phyloP scores from a whole-genome alignment of 257 asterid species.

The Fraxinus pennsylvanica region DNA sequence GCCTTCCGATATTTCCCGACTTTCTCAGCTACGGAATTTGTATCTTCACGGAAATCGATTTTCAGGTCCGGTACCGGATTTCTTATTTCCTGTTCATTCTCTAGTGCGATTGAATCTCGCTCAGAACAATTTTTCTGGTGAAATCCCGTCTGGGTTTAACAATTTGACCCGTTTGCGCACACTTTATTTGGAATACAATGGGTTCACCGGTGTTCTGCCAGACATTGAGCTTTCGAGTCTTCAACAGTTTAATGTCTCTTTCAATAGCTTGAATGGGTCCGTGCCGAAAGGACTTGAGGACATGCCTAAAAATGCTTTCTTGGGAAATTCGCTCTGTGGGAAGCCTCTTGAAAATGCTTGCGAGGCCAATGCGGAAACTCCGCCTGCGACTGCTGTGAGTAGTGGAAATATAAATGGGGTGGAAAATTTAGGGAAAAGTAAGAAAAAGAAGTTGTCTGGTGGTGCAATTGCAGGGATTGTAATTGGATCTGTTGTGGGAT shows the following conservation, averaged over 20 bases:
- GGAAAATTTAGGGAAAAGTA: conserved; percentile 16
- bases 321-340: conserved; percentile 71
- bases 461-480: conserved; percentile 85
- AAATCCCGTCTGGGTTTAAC: conserved; percentile 43
- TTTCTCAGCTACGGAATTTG: conserved; percentile 57
- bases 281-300: conserved; percentile 56
- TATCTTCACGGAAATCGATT: conserved; percentile 72
- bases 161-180: conserved; percentile 72
- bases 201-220: conserved; percentile 57
- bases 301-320: conserved; percentile 45
- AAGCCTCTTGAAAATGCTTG: conserved; percentile 63
- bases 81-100: conserved; percentile 35
- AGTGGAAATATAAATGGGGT: conserved; percentile 12
- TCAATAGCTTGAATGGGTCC: conserved; percentile 64
- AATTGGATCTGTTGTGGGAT: conserved; percentile 65
- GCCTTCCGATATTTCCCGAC: conserved; percentile 51
- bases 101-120: conserved; percentile 63
- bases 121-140: conserved; percentile 61
- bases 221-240: conserved; percentile 51
- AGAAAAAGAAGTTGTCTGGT: conserved; percentile 52
- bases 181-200: conserved; percentile 56
- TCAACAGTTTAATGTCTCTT: conserved; percentile 69
- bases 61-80: conserved; percentile 46
- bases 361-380: conserved; percentile 32
- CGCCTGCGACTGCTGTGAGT: conserved; percentile 39